phyloP scores from a whole-genome alignment of 2,329 filamentous ascomycete genomes.

The Pseudovirgaria hyperparasitica region DNA sequence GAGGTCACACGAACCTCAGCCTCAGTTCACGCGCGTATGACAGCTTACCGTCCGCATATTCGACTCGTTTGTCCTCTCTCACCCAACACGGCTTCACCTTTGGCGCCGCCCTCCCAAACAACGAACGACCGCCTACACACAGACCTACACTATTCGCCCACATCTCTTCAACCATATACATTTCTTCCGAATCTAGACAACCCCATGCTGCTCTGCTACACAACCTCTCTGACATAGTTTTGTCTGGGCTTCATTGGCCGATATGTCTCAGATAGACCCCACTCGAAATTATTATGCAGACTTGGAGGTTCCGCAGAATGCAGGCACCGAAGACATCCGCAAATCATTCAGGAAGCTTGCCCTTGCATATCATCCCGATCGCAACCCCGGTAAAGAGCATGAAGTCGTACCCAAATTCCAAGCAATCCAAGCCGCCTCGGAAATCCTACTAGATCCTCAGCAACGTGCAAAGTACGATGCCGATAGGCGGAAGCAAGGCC shows the following conservation, averaged over 20 bases:
- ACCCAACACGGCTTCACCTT: no score
- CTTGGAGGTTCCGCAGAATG: constrained; percentile 56
- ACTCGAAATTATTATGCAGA: constrained; percentile 76
- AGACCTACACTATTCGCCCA: no score
- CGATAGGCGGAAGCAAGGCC: constrained; percentile 37
- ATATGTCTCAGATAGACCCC: constrained; percentile 56
- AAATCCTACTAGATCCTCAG: constrained; percentile 53
- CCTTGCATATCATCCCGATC: constrained; percentile 76
- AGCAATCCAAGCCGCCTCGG: constrained; percentile 73
- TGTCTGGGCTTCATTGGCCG: constrained; percentile 12
- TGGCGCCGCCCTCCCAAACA: no score
- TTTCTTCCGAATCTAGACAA: no score
- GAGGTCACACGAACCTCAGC: no score
- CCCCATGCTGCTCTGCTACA: no score
- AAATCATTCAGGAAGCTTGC: constrained; percentile 79
- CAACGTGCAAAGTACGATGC: constrained; percentile 49
- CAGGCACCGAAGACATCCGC: constrained; percentile 64
- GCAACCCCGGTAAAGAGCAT: constrained; percentile 69
- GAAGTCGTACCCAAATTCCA: constrained; percentile 77
- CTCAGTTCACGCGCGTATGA: no score
- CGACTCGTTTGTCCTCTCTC: no score
- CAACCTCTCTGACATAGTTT: not conserved
- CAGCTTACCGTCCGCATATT: no score
- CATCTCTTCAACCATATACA: no score
- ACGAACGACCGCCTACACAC: no score